A percentile compares a stretch with the other conserved stretches of the same genome.
These are phyloP conservation scores for Candida germanica DNA, from an alignment of 805 yeast genomes.

Conservation along the genomic window DNA sequence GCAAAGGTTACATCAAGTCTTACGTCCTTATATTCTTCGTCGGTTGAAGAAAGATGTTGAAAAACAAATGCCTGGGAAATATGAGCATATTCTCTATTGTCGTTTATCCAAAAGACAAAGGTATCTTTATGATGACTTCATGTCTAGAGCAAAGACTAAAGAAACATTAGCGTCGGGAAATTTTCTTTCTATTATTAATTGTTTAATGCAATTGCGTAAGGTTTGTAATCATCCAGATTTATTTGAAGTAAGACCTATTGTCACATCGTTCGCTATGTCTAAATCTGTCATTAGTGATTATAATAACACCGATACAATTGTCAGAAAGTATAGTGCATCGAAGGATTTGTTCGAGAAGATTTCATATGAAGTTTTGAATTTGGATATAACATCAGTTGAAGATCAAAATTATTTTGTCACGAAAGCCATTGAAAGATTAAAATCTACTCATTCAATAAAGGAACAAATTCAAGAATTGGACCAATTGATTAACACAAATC, in stretches of 20 bases:
- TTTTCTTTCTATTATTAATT: slow-evolving; percentile 89
- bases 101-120: slow-evolving; percentile 90
- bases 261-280: slow-evolving; percentile 81
- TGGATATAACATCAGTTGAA: slow-evolving; percentile 51
- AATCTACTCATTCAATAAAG: slow-evolving; percentile 46
- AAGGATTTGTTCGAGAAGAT: slow-evolving; percentile 20
- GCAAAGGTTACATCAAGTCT: slow-evolving; percentile 83
- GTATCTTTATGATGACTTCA: slow-evolving; percentile 89
- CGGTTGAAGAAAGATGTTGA: slow-evolving; percentile 95
- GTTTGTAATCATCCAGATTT: slow-evolving; percentile 96
- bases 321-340: slow-evolving; percentile 15
- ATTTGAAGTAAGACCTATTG: slow-evolving; percentile 92
- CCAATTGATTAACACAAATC: slow-evolving; percentile 23
- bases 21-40: slow-evolving; percentile 88
- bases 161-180: slow-evolving; percentile 94
- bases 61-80: slow-evolving; percentile 97
- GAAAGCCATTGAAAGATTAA: slow-evolving; percentile 40
- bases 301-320: slow-evolving; percentile 36
- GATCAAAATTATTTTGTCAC: slow-evolving; percentile 45
- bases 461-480: slow-evolving; percentile 45
- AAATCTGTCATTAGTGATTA: slow-evolving; percentile 56
- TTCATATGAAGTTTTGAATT: slow-evolving; percentile 57
- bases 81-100: slow-evolving; percentile 92
- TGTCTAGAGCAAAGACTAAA: slow-evolving; percentile 93
- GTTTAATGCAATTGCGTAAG: slow-evolving; percentile 95